These are phyloP conservation scores for Royoungia palumana DNA, from an alignment of 768 basidiomycete species.

Conservation along the genomic window DNA sequence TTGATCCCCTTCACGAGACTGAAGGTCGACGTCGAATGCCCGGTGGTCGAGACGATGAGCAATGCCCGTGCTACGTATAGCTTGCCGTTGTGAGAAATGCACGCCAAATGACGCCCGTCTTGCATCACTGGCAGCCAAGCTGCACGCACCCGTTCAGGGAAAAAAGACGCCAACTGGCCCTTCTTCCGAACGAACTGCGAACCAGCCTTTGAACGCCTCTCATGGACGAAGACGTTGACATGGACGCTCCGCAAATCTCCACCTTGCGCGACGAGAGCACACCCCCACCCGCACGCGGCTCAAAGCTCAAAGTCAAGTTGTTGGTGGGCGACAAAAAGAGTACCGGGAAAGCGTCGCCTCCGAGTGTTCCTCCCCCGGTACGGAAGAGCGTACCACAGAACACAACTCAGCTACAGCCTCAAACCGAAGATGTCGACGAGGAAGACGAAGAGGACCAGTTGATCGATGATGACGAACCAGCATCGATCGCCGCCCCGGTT, in stretches of 20 bases:
- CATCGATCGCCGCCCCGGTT: constrained; percentile 27
- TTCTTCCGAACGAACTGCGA: constrained; percentile 1
- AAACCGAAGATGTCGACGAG: constrained; percentile 50
- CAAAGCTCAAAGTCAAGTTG: constrained; percentile 50
- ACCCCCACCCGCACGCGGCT: constrained; percentile 51
- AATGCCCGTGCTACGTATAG: too few species aligned
- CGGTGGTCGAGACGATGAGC: too few species aligned
- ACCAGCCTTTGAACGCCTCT: background rate
- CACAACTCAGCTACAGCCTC: constrained; percentile 18
- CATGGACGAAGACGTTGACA: constrained; percentile 48
- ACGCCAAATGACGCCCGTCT: background rate
- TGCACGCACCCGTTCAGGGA: too few species aligned
- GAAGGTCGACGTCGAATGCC: too few species aligned
- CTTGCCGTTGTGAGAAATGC: background rate
- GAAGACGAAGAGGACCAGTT: constrained; percentile 78
- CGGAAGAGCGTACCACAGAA: constrained; percentile 23
- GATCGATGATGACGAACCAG: constrained; percentile 60
- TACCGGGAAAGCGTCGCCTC: constrained; percentile 34
- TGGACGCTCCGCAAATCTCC: constrained; percentile 83
- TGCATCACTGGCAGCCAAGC: too few species aligned
- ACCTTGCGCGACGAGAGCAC: constrained; percentile 69
- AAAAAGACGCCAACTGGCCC: background rate
- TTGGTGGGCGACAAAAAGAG: constrained; percentile 44
- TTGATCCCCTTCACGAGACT: too few species aligned
- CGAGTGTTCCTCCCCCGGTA: constrained; percentile 17